A percentile compares a stretch with the other conserved stretches of the same genome.
phyloP scores from a whole-genome alignment of 2,329 filamentous ascomycete species.

The Tolypocladium album region DNA sequence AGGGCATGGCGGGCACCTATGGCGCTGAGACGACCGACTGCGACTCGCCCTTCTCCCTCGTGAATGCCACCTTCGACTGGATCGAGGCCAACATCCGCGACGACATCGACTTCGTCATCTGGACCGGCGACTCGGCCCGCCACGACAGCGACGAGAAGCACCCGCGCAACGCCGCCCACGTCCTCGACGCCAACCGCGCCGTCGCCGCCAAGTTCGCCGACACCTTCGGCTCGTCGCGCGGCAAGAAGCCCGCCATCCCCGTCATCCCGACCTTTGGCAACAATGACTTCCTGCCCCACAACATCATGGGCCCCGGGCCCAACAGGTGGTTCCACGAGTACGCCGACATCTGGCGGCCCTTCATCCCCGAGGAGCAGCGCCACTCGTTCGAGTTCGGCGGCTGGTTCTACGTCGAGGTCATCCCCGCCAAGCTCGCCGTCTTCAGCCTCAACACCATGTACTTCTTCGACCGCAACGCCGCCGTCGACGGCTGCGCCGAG shows the following conservation, averaged over 20 bases:
- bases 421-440: constrained; percentile 74
- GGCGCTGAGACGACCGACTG: constrained; percentile 83
- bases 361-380: constrained; percentile 86
- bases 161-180: constrained; percentile 64
- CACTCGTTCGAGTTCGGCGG: constrained; percentile 88
- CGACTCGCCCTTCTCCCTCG: constrained; percentile 69
- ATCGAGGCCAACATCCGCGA: constrained; percentile 68
- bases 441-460: constrained; percentile 95
- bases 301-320: constrained; percentile 77
- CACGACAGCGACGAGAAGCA: constrained; percentile 79
- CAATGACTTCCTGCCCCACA: constrained; percentile 95
- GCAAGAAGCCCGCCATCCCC: constrained; percentile 52
- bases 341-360: constrained; percentile 66
- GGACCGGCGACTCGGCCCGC: constrained; percentile 84
- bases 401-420: constrained; percentile 90
- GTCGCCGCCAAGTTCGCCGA: constrained; percentile 68
- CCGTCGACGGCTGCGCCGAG: constrained; percentile 77
- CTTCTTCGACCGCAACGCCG: constrained; percentile 88
- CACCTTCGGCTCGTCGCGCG: constrained; percentile 54
- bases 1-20: constrained; percentile 68
- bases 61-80: constrained; percentile 88
- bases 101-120: constrained; percentile 78
- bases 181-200: constrained; percentile 66
- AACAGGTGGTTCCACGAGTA: constrained; percentile 79
- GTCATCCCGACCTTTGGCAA: constrained; percentile 89